Conservation (phyloP, 2,329 filamentous ascomycete genomes). For the Rhynchosporium graminicola region DNA sequence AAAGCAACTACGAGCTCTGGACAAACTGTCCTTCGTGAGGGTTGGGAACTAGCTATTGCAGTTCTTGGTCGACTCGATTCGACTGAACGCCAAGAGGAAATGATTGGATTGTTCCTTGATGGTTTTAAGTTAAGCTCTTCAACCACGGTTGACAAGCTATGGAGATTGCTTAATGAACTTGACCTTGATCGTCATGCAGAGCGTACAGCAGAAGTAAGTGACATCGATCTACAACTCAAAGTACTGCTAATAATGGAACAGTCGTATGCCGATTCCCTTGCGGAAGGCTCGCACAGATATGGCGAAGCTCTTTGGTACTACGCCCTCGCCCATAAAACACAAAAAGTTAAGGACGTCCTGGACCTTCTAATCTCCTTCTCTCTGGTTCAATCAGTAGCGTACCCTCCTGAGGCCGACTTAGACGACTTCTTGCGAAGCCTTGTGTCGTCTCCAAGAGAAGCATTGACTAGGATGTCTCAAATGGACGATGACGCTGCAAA, state of each 20-base stretch:
- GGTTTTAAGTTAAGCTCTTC: slow-evolving; percentile 72
- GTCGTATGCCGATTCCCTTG: slow-evolving; percentile 81
- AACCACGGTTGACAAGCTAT: slow-evolving; percentile 77
- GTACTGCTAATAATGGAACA: slow-evolving; percentile 45
- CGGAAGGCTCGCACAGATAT: slow-evolving; percentile 72
- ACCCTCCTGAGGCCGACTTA: slow-evolving; percentile 69
- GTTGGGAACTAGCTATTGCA: slow-evolving; percentile 88
- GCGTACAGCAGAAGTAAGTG: slow-evolving; percentile 76
- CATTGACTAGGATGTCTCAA: slow-evolving; percentile 70
- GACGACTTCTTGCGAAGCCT: slow-evolving; percentile 72
- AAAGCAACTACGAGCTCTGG: slow-evolving; percentile 27
- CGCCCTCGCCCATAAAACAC: slow-evolving; percentile 74
- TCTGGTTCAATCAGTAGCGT: slow-evolving; percentile 79
- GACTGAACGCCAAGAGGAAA: slow-evolving; percentile 66
- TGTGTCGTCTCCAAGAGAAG: slow-evolving; percentile 69
- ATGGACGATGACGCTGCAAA: slow-evolving; percentile 80
- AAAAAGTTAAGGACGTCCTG: slow-evolving; percentile 81
- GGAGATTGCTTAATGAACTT: slow-evolving; percentile 74
- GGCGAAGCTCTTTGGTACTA: slow-evolving; percentile 90
- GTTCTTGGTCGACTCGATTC: slow-evolving; percentile 82
- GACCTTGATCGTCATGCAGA: slow-evolving; percentile 78
- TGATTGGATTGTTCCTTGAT: slow-evolving; percentile 70
- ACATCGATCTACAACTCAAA: background rate
- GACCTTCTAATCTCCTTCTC: slow-evolving; percentile 87
- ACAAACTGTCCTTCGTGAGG: slow-evolving; percentile 54